Evolutionary conservation across 768 basidiomycete species (phyloP).

Genomic region (Phylloporus sp.): DNA sequence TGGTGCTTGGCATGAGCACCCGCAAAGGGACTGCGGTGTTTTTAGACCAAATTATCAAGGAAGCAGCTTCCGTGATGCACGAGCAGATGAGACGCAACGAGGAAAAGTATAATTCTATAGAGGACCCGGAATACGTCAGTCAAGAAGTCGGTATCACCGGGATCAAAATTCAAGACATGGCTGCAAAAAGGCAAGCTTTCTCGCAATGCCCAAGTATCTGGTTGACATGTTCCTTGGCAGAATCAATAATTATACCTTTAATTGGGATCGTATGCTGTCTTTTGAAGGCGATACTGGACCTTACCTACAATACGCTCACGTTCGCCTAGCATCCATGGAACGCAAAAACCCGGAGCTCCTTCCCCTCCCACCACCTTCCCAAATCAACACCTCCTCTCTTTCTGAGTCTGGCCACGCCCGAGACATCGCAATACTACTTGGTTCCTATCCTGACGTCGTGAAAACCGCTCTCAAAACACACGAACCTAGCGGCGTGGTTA

Average conservation of each 20-base stretch:
- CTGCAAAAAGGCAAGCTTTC: conserved; percentile 72
- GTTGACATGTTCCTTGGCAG: conserved; percentile 35
- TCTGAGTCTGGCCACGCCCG: conserved; percentile 67
- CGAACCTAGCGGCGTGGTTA: conserved; percentile 90
- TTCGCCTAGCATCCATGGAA: conserved; percentile 83
- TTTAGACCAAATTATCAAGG: conserved; percentile 87
- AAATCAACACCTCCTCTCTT: conserved; percentile 68
- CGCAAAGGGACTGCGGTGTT: conserved; percentile 93
- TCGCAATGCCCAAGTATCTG: background rate
- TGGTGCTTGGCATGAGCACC: conserved; percentile 95
- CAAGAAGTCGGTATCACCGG: conserved; percentile 90
- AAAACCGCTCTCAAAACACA: conserved; percentile 78
- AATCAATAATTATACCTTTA: conserved; percentile 94
- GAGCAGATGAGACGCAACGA: conserved; percentile 95
- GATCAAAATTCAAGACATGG: conserved; percentile 98
- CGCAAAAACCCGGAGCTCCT: conserved; percentile 89
- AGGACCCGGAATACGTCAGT: conserved; percentile 77
- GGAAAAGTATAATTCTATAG: conserved; percentile 85
- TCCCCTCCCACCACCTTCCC: conserved; percentile 65
- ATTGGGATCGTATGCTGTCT: conserved; percentile 90
- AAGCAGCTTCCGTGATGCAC: conserved; percentile 87
- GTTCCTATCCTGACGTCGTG: conserved; percentile 89
- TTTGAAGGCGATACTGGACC: conserved; percentile 97
- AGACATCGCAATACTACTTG: conserved; percentile 83
- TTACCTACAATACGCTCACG: conserved; percentile 96